Conservation (phyloP, 352 stramenopile species). For the Phytophthora sansomeana region DNA sequence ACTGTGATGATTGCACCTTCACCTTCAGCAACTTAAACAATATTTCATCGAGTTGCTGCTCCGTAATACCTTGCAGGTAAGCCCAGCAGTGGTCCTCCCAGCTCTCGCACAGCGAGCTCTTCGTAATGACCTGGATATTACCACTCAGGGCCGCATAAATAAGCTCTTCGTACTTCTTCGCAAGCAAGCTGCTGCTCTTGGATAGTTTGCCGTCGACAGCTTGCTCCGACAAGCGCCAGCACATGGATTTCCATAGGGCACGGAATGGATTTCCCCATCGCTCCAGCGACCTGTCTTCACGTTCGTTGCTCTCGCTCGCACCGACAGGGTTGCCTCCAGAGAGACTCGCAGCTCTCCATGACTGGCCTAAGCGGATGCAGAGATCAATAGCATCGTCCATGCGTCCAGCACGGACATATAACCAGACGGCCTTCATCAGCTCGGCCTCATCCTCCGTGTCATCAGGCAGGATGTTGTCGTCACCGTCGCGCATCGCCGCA, state of each 20-base stretch:
- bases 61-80: conserved; percentile 72
- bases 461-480: conserved; percentile 69
- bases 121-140: conserved; percentile 70
- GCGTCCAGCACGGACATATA: conserved; percentile 72
- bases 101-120: conserved; percentile 73
- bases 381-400: conserved; percentile 73
- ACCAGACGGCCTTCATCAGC: conserved; percentile 80
- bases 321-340: conserved; percentile 69
- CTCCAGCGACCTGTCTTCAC: conserved; percentile 54
- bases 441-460: conserved; percentile 86
- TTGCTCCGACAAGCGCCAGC: conserved; percentile 82
- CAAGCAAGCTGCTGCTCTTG: conserved; percentile 69
- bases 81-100: conserved; percentile 91
- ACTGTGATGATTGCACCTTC: conserved; percentile 77
- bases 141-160: conserved; percentile 85
- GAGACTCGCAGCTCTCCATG: conserved; percentile 83
- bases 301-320: conserved; percentile 61
- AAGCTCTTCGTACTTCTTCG: conserved; percentile 79
- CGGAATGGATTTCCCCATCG: conserved; percentile 86
- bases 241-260: conserved; percentile 89
- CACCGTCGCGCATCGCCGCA: conserved; percentile 67
- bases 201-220: conserved; percentile 47
- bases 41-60: conserved; percentile 77
- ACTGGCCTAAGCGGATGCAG: conserved; percentile 76
- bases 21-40: conserved; percentile 75